Percentiles rank a stretch among this genome's conserved stretches.
These are phyloP conservation scores for Verruconis gallopava DNA, from an alignment of 2,329 filamentous ascomycete genomes.

Conservation along the genomic window DNA sequence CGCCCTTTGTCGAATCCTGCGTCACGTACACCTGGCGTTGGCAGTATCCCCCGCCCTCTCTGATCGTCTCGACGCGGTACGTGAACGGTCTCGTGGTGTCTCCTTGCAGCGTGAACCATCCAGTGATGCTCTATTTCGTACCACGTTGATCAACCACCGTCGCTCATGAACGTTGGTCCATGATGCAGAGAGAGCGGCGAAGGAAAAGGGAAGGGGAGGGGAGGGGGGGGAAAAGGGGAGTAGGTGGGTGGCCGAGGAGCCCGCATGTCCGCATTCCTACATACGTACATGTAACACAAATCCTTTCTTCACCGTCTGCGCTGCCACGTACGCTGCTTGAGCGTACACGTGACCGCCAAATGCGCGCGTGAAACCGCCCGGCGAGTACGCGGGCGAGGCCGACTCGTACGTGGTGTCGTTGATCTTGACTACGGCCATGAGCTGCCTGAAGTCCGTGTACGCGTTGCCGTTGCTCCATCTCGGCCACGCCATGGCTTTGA, in stretches of 20 bases:
- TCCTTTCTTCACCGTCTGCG: slow-evolving; percentile 37
- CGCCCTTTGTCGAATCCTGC: slow-evolving; percentile 29
- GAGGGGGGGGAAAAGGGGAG: neutral
- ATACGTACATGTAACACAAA: slow-evolving; percentile 38
- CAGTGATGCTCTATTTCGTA: slow-evolving; percentile 35
- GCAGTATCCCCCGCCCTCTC: slow-evolving; percentile 40
- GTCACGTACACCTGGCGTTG: slow-evolving; percentile 39
- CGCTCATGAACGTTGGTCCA: neutral
- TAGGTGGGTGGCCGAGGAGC: neutral
- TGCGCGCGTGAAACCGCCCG: slow-evolving; percentile 20
- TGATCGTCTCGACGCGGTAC: slow-evolving; percentile 37
- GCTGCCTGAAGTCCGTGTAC: neutral
- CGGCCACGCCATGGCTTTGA: neutral
- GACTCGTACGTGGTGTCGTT: slow-evolving; percentile 3
- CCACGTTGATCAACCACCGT: too few relatives aligned
- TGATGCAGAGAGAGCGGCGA: neutral
- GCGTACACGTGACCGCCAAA: slow-evolving; percentile 46
- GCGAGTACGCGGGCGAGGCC: slow-evolving; percentile 3
- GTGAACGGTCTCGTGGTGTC: slow-evolving; percentile 35
- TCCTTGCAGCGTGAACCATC: slow-evolving; percentile 39
- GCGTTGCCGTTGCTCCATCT: slow-evolving; percentile 10
- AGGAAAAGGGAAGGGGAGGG: slow-evolving; percentile 8
- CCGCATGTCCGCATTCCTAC: too few relatives aligned
- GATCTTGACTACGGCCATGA: slow-evolving; percentile 2
- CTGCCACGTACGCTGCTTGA: slow-evolving; percentile 44